These are phyloP conservation scores for Aspergillus caelatus DNA, from an alignment of 2,329 filamentous ascomycete species.

Conservation along the genomic window DNA sequence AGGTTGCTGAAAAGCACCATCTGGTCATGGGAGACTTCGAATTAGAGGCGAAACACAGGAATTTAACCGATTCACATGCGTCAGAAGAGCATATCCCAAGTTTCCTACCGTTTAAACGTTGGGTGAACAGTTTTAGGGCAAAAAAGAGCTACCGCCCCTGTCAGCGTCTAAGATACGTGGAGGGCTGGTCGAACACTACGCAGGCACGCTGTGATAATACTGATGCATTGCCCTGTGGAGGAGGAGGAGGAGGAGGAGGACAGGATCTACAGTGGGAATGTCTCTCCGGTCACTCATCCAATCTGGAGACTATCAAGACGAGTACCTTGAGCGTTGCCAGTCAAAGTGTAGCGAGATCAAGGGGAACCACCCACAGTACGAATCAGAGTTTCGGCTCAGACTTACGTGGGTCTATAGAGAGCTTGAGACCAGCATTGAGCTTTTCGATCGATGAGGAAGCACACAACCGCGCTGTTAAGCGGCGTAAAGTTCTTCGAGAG, in stretches of 20 bases:
- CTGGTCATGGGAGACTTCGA: not conserved
- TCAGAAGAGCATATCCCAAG: conserved; percentile 14
- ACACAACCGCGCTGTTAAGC: conserved; percentile 71
- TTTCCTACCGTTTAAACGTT: conserved; percentile 38
- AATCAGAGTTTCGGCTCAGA: conserved; percentile 60
- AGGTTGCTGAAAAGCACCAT: conserved; percentile 6
- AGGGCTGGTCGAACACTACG: conserved; percentile 41
- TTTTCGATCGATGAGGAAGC: conserved; percentile 67
- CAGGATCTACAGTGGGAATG: conserved; percentile 55
- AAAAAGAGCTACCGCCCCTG: conserved; percentile 24
- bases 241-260: conserved; percentile 3
- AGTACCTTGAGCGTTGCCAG: conserved; percentile 77
- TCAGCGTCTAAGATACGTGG: conserved; percentile 32
- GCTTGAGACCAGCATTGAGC: conserved; percentile 48
- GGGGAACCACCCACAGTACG: conserved; percentile 61
- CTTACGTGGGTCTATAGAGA: conserved; percentile 65
- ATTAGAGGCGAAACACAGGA: conserved; percentile 1
- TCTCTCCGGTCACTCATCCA: conserved; percentile 76
- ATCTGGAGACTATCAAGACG: conserved; percentile 79
- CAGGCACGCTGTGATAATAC: conserved; percentile 15
- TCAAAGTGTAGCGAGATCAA: conserved; percentile 67
- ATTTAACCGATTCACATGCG: not conserved
- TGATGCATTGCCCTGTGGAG: conserved; percentile 23
- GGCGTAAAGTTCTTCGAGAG: conserved; percentile 81
- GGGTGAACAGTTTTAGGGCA: conserved; percentile 41